phyloP scores from a whole-genome alignment of 1,284 basidiomycete species.

The Cryptococcus amylolentus region DNA sequence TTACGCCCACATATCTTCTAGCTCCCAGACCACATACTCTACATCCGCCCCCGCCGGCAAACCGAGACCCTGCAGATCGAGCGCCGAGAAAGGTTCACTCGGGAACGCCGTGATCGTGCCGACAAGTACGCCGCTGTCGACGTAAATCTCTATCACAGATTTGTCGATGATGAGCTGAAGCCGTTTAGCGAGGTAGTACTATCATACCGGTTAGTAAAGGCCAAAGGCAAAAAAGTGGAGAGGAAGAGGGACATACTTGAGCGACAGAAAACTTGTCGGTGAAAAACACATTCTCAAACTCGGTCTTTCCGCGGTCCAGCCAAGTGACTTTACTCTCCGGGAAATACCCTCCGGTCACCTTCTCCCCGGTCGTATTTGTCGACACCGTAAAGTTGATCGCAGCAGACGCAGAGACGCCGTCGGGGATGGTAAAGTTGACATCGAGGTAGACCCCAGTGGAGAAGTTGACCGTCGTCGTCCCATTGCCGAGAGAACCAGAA shows the following conservation, averaged over 20 bases:
- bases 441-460: conserved; percentile 42
- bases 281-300: conserved; percentile 43
- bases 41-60: conserved; percentile 6
- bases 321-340: conserved; percentile 21
- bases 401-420: conserved; percentile 4
- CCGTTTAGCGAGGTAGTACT: conserved; percentile 3
- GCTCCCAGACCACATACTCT: conserved; percentile 5
- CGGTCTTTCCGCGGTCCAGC: conserved; percentile 41
- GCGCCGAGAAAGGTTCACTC: conserved; percentile 4
- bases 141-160: conserved; percentile 40
- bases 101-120: conserved; percentile 13
- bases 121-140: conserved; percentile 29
- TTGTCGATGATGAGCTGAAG: conserved; percentile 38
- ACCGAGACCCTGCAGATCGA: conserved; percentile 16
- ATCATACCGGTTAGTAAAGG: too few relatives aligned
- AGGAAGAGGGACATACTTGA: conserved; percentile 5
- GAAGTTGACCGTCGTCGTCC: conserved; percentile 23
- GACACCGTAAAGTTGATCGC: conserved; percentile 30
- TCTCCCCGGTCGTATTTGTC: conserved; percentile 16
- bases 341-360: conserved; percentile 32
- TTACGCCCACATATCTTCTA: conserved; percentile 10
- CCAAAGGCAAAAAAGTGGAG: not conserved
- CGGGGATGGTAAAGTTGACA: conserved; percentile 31
- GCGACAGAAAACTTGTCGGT: conserved; percentile 38
- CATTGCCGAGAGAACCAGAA: conserved; percentile 3